Evolutionary conservation across 768 basidiomycete genomes (phyloP), one percentile per base, ranked within the genome.

Genomic region (Boletus huronensis): DNA sequence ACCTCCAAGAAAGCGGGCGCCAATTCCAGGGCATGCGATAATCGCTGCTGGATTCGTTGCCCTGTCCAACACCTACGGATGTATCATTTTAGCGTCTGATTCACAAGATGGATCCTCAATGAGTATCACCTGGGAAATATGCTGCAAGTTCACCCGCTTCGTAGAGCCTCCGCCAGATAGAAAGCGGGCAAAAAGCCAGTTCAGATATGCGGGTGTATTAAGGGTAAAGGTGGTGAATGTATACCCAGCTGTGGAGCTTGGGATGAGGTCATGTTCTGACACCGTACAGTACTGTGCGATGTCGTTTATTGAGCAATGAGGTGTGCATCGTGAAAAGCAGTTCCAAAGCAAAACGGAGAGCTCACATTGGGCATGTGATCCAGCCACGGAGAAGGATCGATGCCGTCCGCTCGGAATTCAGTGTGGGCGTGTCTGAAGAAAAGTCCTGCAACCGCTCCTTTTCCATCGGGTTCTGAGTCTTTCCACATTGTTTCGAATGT

Each of bases 401-500:
- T 52, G 17, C 69, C 69, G 14, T 74, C 73, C 26, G 67, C 70
- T 65, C 77, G 82, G 64, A 82, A 84, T 60, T 89, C 84, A 0
- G 79, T 83, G 53, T 91, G 84, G 0, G 69, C 71, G 14, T 86
- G 69, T 39, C 87, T 82, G 36, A 85, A 69, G 74, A 92, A 88
- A 54, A 80, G 83, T 23, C 77, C 75, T 55, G 87, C 82, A 0
- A 80, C 77, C 11, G 74, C 73, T 16, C 48, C 49, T n/a, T 6
- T 29, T 31, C 74, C 74, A 3, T 79, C 81, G 0, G 82, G 82
- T 5, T 75, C 78, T 0, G 90, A 90, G 58, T 91, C 74, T 53
- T 79, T 73, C 87, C 87, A 90, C 80, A 93, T 82, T 4, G 71
- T 73, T n/a, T 84, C 68, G 67, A 93, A 90, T 1, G 89, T 92